Base-by-base conservation (phyloP, 164 flowering plant genomes). In the Annona squamosa region DNA sequence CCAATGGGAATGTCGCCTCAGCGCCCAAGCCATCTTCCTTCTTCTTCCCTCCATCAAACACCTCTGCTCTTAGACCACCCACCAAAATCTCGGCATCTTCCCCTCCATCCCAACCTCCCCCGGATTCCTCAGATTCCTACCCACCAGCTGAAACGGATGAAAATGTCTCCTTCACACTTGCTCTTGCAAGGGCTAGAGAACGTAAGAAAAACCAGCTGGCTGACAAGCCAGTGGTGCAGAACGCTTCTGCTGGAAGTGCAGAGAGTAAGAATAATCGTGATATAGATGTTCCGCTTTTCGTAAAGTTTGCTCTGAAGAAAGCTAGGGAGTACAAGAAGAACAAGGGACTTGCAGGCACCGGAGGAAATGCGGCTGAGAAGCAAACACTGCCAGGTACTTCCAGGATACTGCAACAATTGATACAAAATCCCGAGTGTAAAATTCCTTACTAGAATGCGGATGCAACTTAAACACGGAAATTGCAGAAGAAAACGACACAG, bases 141-240 rank as follows among this genome's bases (percentile, higher is more conserved):
- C 37, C 75, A 1, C 76, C 80, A 10, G 47, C 75, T 1, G 72
- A 63, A 46, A 9, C 71, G 2, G 56, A 4, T 1, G 47, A 18
- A 7, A 16, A 68, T 18, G 86, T 80, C 68, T 79, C 84, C 5
- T 72, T 77, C 43, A 81, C 79, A 67, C 74, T 74, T 43, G 80
- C 81, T 72, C 73, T 81, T 63, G 76, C 71, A 4, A 78, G 41
- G 72, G 84, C 84, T 0, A 84, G 79, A 71, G 80, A 81, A 13
- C 89, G 90, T 70, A 87, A 85, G 81, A 84, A 90, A 63, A 77
- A 45, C 37, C 65, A 63, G 37, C 18, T 2, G 4, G 65, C 12
- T 16, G 45, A 59, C 70, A 16, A 67, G 67, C 63, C 45, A 59
- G 72, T 76, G 63, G 72, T 65, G 61, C 16, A 7, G 16, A 26